Conservation (phyloP, 306 rosid species). For the Delonix regia region DNA sequence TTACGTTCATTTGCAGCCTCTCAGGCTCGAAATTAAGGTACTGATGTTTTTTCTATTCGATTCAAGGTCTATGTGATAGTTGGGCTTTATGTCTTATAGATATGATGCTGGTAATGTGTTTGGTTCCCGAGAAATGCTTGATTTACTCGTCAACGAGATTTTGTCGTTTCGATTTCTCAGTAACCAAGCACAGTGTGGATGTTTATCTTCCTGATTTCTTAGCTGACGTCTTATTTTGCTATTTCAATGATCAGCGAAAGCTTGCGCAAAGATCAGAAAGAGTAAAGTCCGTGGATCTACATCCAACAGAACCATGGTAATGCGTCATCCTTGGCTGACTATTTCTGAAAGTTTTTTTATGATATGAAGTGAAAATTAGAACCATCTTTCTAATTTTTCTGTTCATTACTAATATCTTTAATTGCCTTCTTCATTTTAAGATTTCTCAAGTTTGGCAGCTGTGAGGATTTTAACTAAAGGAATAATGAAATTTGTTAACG, state of each 20-base stretch:
- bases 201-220: slow-evolving; percentile 26
- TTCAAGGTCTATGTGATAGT: slow-evolving; percentile 31
- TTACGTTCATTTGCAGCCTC: slow-evolving; percentile 77
- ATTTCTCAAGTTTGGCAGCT: slow-evolving; percentile 33
- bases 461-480: neutral
- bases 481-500: neutral
- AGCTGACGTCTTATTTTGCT: slow-evolving; percentile 26
- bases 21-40: slow-evolving; percentile 99
- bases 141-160: slow-evolving; percentile 11
- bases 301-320: slow-evolving; percentile 88
- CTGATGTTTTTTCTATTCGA: neutral
- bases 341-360: slow-evolving; percentile 18
- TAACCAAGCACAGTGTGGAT: slow-evolving; percentile 11
- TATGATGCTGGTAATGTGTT: slow-evolving; percentile 20
- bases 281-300: slow-evolving; percentile 76
- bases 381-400: neutral
- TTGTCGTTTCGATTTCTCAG: slow-evolving; percentile 28
- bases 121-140: slow-evolving; percentile 33
- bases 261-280: slow-evolving; percentile 71
- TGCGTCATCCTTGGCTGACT: slow-evolving; percentile 17
- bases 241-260: slow-evolving; percentile 49
- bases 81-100: neutral
- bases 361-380: slow-evolving; percentile 7
- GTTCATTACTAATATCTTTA: neutral
- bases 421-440: slow-evolving; percentile 1